phyloP scores from a whole-genome alignment of 129 eudicot genomes.

The Smallanthus sonchifolius region DNA sequence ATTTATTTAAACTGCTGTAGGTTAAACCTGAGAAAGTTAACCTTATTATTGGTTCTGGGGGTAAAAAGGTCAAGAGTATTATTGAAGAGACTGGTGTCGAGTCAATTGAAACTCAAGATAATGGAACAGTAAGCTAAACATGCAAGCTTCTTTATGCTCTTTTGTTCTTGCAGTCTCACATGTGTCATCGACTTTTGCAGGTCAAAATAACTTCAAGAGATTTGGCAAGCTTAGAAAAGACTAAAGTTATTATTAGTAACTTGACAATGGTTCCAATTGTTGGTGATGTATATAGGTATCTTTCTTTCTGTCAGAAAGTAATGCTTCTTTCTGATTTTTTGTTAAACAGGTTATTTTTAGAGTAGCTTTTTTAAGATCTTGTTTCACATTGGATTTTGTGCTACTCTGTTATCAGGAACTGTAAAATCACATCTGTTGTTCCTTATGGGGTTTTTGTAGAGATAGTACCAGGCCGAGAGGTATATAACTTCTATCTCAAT shows the following conservation, averaged over 20 bases:
- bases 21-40: conserved; percentile 72
- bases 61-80: conserved; percentile 90
- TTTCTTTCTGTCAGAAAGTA: conserved; percentile 4
- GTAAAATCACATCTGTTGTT: conserved; percentile 81
- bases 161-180: conserved; percentile 21
- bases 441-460: conserved; percentile 94
- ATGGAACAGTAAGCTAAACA: conserved; percentile 69
- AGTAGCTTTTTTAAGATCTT: not conserved
- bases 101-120: conserved; percentile 74
- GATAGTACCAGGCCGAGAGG: conserved; percentile 98
- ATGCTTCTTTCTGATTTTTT: not conserved
- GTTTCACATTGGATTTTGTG: not conserved
- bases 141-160: conserved; percentile 2
- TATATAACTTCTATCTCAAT: conserved; percentile 19
- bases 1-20: conserved; percentile 28
- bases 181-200: conserved; percentile 36
- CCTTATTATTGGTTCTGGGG: conserved; percentile 93
- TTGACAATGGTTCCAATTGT: conserved; percentile 85
- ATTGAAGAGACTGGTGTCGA: conserved; percentile 96
- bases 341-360: not conserved
- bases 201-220: conserved; percentile 89
- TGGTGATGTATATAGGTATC: conserved; percentile 89
- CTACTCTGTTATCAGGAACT: conserved; percentile 55
- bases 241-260: conserved; percentile 65
- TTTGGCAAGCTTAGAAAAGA: conserved; percentile 67